Percentiles rank a stretch among this genome's conserved stretches.
phyloP scores from a whole-genome alignment of 1,284 basidiomycete species.

The Trametes polyzona region DNA sequence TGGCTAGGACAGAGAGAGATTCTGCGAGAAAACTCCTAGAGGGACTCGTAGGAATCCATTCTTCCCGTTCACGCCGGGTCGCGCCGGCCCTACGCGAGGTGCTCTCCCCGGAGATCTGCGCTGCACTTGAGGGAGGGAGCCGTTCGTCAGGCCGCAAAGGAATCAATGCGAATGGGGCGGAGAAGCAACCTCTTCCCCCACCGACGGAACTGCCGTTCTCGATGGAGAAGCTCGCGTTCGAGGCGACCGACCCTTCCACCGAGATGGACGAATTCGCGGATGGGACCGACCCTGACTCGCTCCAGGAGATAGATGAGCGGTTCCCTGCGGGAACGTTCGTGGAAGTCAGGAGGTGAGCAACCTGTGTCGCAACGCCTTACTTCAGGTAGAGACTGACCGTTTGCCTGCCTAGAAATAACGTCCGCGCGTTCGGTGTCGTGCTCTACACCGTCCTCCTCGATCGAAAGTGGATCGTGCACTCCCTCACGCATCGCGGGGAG shows the following conservation, averaged over 20 bases:
- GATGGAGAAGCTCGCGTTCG: conserved; percentile 14
- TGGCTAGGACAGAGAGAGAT: background rate
- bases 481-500: conserved; percentile 55
- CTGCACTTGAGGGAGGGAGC: conserved; percentile 13
- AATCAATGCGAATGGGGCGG: background rate
- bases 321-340: conserved; percentile 56
- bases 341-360: conserved; percentile 57
- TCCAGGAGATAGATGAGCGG: background rate
- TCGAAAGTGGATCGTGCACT: conserved; percentile 41
- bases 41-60: no score
- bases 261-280: no score
- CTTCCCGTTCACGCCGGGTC: no score
- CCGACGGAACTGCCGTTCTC: background rate
- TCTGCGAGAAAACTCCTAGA: background rate
- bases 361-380: background rate
- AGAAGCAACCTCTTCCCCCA: background rate
- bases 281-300: background rate
- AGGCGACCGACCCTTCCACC: background rate
- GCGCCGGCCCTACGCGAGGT: conserved; percentile 12
- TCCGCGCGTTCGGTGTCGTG: conserved; percentile 12
- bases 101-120: conserved; percentile 19
- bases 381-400: background rate
- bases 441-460: conserved; percentile 27
- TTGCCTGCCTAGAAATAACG: conserved; percentile 7
- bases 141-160: background rate